phyloP scores from a whole-genome alignment of 768 basidiomycete genomes.

The Neoboletus subvelutipes region DNA sequence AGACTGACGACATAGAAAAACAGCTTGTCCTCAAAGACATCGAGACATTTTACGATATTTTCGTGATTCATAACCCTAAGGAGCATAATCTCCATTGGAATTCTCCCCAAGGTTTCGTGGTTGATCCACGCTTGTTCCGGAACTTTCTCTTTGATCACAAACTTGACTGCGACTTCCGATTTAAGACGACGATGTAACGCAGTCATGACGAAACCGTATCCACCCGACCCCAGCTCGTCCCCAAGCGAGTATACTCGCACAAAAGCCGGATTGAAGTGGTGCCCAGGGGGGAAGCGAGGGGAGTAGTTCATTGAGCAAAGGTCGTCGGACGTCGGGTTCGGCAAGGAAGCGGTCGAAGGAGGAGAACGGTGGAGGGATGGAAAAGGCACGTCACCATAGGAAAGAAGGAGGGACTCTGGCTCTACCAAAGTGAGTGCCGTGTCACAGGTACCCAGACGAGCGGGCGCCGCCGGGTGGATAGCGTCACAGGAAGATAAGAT shows the following conservation, averaged over 20 bases:
- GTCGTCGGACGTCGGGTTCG: constrained; percentile 1
- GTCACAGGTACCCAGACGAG: neutral
- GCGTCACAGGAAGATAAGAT: neutral
- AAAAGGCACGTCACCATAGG: constrained; percentile 6
- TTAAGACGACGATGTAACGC: constrained; percentile 60
- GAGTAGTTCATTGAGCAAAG: constrained; percentile 36
- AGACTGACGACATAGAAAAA: constrained; percentile 84
- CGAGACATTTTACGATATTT: constrained; percentile 80
- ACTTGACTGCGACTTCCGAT: constrained; percentile 88
- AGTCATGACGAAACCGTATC: constrained; percentile 94
- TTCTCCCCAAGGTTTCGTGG: constrained; percentile 55
- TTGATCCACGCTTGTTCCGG: constrained; percentile 54
- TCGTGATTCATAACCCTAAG: constrained; percentile 73
- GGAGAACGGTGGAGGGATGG: constrained; percentile 7
- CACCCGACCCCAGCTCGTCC: constrained; percentile 85
- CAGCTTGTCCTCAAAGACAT: constrained; percentile 76
- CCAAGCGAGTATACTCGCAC: constrained; percentile 57
- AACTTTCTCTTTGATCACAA: constrained; percentile 79
- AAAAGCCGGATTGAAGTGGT: constrained; percentile 61
- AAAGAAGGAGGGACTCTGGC: constrained; percentile 26
- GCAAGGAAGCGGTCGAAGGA: neutral
- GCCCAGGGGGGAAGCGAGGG: constrained; percentile 57
- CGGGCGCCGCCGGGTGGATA: neutral
- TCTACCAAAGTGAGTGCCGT: neutral
- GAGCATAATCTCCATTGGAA: constrained; percentile 83